Evolutionary conservation across 2,329 filamentous ascomycete genomes (phyloP), one percentile per base, ranked within the genome.

Genomic region (Stachybotrys chartarum): DNA sequence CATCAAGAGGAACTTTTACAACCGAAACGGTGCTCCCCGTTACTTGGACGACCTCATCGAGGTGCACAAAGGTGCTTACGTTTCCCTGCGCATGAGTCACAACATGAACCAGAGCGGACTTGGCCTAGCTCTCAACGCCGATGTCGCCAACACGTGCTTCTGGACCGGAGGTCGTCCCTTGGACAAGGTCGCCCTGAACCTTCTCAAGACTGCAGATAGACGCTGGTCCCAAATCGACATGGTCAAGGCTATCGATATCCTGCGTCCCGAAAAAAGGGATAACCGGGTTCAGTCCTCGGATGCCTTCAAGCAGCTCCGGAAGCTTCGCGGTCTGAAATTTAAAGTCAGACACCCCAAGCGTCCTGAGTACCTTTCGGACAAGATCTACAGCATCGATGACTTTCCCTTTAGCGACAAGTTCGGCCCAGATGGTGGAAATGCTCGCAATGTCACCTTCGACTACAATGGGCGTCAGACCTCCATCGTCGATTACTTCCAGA

Each of bases 111-210:
- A 80, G 65, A 72, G 75, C 1, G 78, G 82, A 35, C 80, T 82
- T 30, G 83, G 83, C 8, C 78, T 97, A 6, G 84, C 88, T 0
- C 75, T 99, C 67, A 97, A 97, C 63, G 84, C 96, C 11, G 93
- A 99, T 64, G 88, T 96, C 32, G 87, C 92, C 55, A 96, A 97
- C 66, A 89, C 90, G 0, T 89, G 88, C 12, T 99, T 99, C 74
- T 97, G 90, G 87, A 79, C 71, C 0, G 70, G 65, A 0, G 59
- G 66, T 1, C 70, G 74, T 50, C 66, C 65, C 1, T 53, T 82
- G 5, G 71, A 74, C 17, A 61, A 71, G 3, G 55, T 80, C 3
- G 55, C 63, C 50, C 64, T 70, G 67, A 66, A 71, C 54, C 71
- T 69, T 18, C 61, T 70, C 48, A 68, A 58, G 32, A 62, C 63